A percentile compares a stretch with the other conserved stretches of the same genome.
Conservation (phyloP, 2,329 filamentous ascomycete species). For the Cercospora janseana region DNA sequence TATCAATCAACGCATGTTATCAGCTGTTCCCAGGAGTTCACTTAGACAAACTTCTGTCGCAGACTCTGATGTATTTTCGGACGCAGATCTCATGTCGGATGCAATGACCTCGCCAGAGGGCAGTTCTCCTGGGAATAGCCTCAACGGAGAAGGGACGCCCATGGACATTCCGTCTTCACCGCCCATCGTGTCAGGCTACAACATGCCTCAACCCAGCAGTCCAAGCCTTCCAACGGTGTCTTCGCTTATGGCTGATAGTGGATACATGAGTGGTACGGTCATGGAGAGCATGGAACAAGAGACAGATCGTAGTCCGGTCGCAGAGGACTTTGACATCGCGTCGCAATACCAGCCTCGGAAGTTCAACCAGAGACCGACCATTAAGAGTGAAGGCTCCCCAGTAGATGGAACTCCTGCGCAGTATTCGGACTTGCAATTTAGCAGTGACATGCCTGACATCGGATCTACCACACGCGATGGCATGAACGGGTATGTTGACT, state of each 20-base stretch:
- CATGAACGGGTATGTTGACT: conserved; percentile 4
- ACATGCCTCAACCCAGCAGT: conserved; percentile 63
- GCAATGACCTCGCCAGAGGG: conserved; percentile 49
- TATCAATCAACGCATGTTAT: conserved; percentile 32
- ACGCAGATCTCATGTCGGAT: conserved; percentile 41
- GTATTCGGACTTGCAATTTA: conserved; percentile 15
- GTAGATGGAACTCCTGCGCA: conserved; percentile 20
- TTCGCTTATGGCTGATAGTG: conserved; percentile 60
- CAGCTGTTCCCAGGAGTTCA: conserved; percentile 30
- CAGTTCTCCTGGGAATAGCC: conserved; percentile 47
- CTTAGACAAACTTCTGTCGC: conserved; percentile 35
- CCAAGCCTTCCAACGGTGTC: conserved; percentile 60
- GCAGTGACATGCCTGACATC: conserved; percentile 8
- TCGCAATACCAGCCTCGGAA: conserved; percentile 36
- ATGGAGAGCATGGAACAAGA: conserved; percentile 66
- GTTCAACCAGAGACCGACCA: conserved; percentile 23
- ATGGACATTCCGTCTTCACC: conserved; percentile 87
- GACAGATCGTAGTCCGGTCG: conserved; percentile 39
- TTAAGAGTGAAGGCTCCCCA: conserved; percentile 32
- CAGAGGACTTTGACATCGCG: conserved; percentile 39
- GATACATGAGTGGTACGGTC: conserved; percentile 74
- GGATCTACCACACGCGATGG: not conserved
- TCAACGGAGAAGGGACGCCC: conserved; percentile 61
- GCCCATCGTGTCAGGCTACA: conserved; percentile 65
- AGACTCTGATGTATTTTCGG: conserved; percentile 35